Evolutionary conservation across 306 rosid species (phyloP).

Genomic region (Abrus pulchellus): DNA sequence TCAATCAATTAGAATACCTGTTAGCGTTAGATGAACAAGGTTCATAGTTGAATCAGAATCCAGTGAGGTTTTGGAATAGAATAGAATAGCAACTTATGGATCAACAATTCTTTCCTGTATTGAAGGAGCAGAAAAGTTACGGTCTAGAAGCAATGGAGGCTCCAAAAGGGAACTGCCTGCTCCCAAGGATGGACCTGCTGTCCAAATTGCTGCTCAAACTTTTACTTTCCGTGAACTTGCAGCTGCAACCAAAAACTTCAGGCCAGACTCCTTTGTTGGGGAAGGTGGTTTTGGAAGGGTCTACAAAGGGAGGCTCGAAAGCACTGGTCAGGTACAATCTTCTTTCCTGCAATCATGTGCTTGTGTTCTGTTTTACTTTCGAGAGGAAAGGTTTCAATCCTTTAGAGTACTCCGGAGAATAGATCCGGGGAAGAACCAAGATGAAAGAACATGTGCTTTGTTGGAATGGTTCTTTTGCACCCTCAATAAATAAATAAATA

Average conservation of each 20-base stretch:
- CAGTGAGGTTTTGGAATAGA: no score
- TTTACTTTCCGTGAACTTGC: slow-evolving; percentile 92
- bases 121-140: slow-evolving; percentile 77
- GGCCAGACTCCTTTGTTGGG: slow-evolving; percentile 80
- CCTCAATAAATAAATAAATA: no score
- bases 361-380: no score
- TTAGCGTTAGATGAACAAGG: no score
- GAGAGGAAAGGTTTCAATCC: no score
- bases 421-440: no score
- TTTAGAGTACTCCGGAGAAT: no score
- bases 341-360: background rate
- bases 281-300: slow-evolving; percentile 97
- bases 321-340: slow-evolving; percentile 72
- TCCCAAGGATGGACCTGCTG: slow-evolving; percentile 67
- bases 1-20: no score
- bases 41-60: no score
- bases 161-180: slow-evolving; percentile 69
- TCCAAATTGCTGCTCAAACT: slow-evolving; percentile 83
- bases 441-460: no score
- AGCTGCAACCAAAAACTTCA: slow-evolving; percentile 76
- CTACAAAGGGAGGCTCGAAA: slow-evolving; percentile 83
- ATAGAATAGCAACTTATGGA: no score
- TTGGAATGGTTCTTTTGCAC: no score
- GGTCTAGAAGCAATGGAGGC: slow-evolving; percentile 71
- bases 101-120: slow-evolving; percentile 46